These are phyloP conservation scores for Penicillium cataractarum DNA, from an alignment of 495 filamentous ascomycete genomes.

Conservation along the genomic window DNA sequence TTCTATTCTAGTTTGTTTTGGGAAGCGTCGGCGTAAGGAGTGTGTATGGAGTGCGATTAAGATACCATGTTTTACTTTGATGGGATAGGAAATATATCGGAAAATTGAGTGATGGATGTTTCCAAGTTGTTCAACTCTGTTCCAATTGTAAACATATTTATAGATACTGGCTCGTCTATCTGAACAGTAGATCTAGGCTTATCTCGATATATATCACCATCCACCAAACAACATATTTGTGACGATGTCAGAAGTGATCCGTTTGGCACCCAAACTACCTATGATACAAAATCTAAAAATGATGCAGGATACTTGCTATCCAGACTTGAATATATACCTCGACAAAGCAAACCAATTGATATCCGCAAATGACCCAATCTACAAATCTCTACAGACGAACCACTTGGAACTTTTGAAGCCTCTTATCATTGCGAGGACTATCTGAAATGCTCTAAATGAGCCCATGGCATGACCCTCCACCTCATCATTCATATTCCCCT, in stretches of 20 bases:
- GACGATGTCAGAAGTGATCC: no score
- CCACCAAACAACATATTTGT: no score
- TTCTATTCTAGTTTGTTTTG: background rate
- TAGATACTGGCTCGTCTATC: no score
- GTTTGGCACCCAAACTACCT: no score
- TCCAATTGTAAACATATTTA: no score
- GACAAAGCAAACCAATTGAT: no score
- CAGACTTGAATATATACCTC: no score
- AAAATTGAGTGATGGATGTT: background rate
- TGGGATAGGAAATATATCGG: background rate
- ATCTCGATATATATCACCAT: no score
- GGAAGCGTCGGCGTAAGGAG: slow-evolving; percentile 18
- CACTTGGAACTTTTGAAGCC: slow-evolving; percentile 10
- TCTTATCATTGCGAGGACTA: slow-evolving; percentile 17
- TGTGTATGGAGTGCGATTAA: slow-evolving; percentile 5
- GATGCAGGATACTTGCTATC: no score
- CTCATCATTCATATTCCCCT: background rate
- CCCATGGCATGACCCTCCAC: slow-evolving; percentile 17
- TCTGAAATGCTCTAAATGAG: slow-evolving; percentile 3
- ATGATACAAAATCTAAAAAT: no score
- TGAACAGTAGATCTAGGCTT: no score
- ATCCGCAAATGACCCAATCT: no score
- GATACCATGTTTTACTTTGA: slow-evolving; percentile 21
- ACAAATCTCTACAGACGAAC: background rate
- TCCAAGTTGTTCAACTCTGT: background rate